Evolutionary conservation across 441 rosid species (phyloP).

Genomic region (Croton setiger): DNA sequence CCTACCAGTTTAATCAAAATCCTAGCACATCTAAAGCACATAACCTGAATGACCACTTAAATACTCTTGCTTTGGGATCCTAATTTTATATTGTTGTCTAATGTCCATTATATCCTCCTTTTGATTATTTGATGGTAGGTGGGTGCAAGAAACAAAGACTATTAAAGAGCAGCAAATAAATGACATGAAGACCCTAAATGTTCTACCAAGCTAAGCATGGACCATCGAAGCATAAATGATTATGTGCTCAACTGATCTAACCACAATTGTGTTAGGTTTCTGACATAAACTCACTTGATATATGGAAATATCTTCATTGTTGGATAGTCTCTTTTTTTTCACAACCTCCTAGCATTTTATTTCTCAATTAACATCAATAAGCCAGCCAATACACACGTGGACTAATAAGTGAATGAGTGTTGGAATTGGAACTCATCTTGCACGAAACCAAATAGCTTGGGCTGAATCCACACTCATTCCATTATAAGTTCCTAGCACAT

Average conservation of each 20-base stretch:
- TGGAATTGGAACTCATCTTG: no score
- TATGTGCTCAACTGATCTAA: background rate
- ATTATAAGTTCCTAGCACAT: no score
- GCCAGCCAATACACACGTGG: no score
- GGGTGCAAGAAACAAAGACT: background rate
- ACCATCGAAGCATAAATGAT: background rate
- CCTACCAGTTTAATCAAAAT: constrained; percentile 5
- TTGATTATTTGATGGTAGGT: background rate
- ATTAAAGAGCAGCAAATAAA: constrained; percentile 1
- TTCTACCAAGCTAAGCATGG: background rate
- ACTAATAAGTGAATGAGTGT: no score
- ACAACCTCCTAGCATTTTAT: background rate
- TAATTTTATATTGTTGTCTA: background rate
- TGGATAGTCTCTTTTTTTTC: background rate
- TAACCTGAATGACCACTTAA: background rate
- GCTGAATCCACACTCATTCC: no score
- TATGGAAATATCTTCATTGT: background rate
- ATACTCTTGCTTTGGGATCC: background rate
- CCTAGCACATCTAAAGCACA: background rate
- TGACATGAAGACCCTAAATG: background rate
- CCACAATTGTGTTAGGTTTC: background rate
- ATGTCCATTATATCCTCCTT: background rate
- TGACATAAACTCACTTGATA: background rate
- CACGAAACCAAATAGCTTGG: background rate
- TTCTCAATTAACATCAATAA: background rate